Base-by-base conservation (phyloP, 2,329 filamentous ascomycete species). In the Paecilomyces fulvus region DNA sequence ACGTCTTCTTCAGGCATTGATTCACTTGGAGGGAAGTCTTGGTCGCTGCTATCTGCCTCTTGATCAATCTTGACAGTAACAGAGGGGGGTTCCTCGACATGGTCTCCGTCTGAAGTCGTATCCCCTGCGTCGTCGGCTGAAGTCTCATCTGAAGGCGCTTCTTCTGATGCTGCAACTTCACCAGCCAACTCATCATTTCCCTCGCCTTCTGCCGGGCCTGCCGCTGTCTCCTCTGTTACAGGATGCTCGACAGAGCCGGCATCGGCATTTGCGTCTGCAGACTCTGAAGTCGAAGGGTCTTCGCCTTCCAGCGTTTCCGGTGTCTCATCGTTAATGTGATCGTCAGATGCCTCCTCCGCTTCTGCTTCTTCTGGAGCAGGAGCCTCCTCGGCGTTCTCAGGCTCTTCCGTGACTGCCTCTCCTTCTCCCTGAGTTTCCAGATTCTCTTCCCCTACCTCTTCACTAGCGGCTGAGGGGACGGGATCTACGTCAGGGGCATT, bases 11-110 rank as follows among this genome's bases (percentile, higher is more conserved):
- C 49, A 21, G 52, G 37, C 20, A 63, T 56, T 52, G 59, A 12
- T 43, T 43, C 37, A 17, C n/a, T 58, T 37, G 52, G 33, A 37
- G 51, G 23, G 17, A 58, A 55, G 37, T 57, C 50, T 48, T 51
- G 33, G 50, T 30, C 23, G 52, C 52, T 17, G 49, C 49, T 55
- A 23, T 55, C 61, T 30, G 57, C 51, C 17, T 52, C 48, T 49
- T 60, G 30, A 12, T 62, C 58, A 37, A 52, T 53, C n/a, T 60
- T 56, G 28, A 60, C 58, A 17, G 61, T 55, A 30, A 63, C 57
- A 20, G 58, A 51, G 8, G 50, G 31, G 20, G 62, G 61, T 33
- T 61, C 59, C 11, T 58, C 25, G 20, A 51, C 46, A 7, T 55
- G 37, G 33, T 56, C 49, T 55, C 58, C 49, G 30, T n/a, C 54